Conservation (phyloP, 139 green algal genomes). For the Picochlorum sp. region DNA sequence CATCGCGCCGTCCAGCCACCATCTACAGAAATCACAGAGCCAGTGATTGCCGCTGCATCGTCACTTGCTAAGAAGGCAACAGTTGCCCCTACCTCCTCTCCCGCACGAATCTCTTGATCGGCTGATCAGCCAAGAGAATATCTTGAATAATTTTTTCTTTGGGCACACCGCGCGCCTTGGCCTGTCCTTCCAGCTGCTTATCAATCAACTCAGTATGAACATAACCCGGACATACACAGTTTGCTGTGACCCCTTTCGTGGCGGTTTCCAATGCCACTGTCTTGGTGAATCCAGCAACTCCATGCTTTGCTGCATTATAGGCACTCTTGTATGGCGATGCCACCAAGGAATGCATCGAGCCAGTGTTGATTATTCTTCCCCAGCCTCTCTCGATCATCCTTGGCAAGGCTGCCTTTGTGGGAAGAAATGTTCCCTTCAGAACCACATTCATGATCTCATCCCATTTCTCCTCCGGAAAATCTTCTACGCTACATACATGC, state of each 20-base stretch:
- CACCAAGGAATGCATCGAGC: constrained; percentile 74
- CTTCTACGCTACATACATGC: constrained; percentile 62
- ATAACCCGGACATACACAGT: constrained; percentile 25
- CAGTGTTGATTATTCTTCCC: constrained; percentile 82
- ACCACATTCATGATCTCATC: constrained; percentile 61
- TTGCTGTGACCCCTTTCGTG: constrained; percentile 39
- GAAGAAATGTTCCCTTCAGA: constrained; percentile 67
- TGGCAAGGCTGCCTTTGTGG: constrained; percentile 72
- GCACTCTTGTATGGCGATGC: constrained; percentile 83
- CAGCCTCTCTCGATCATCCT: constrained; percentile 69
- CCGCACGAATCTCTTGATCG: constrained; percentile 77
- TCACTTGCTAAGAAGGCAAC: constrained; percentile 69
- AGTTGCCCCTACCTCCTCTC: constrained; percentile 60
- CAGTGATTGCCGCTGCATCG: constrained; percentile 61
- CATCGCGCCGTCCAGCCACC: constrained; percentile 56
- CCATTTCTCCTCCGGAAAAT: constrained; percentile 81
- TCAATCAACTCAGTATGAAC: constrained; percentile 54
- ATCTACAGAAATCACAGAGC: constrained; percentile 72
- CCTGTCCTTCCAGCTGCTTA: constrained; percentile 62
- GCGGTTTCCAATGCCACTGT: constrained; percentile 70
- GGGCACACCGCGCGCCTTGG: constrained; percentile 57
- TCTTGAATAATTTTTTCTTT: constrained; percentile 35
- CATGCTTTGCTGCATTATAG: constrained; percentile 90
- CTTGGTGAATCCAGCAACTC: constrained; percentile 72
- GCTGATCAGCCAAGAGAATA: constrained; percentile 82